Percentiles rank a stretch among this genome's conserved stretches.
phyloP scores from a whole-genome alignment of 768 basidiomycete species.

The Exidia glandulosa region DNA sequence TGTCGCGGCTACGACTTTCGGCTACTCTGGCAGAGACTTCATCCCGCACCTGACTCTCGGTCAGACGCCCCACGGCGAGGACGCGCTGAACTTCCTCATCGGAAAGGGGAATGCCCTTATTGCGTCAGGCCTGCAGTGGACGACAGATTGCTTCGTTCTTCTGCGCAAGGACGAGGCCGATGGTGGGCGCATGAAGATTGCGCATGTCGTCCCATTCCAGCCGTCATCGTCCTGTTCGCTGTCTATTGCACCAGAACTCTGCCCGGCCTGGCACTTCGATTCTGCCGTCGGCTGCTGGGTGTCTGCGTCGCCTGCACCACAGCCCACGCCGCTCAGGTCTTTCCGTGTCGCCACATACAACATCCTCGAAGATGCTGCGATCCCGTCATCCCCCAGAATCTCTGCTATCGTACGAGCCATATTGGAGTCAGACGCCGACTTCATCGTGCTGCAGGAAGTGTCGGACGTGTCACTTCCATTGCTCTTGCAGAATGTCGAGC shows the following conservation, averaged over 20 bases:
- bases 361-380: slow-evolving; percentile 10
- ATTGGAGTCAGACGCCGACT: slow-evolving; percentile 7
- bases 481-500: neutral
- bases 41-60: slow-evolving; percentile 13
- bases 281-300: neutral
- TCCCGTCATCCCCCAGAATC: slow-evolving; percentile 5
- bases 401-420: slow-evolving; percentile 5
- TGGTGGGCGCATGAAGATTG: slow-evolving; percentile 11
- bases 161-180: slow-evolving; percentile 13
- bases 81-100: slow-evolving; percentile 5
- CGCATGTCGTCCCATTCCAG: slow-evolving; percentile 6
- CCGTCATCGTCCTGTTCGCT: neutral
- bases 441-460: slow-evolving; percentile 13
- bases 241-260: neutral
- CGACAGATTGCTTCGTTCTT: slow-evolving; percentile 7
- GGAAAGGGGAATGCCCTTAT: slow-evolving; percentile 8
- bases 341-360: slow-evolving; percentile 13
- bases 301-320: neutral
- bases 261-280: slow-evolving; percentile 4
- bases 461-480: slow-evolving; percentile 8
- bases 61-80: slow-evolving; percentile 6
- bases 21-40: slow-evolving; percentile 11
- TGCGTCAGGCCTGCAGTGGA: slow-evolving; percentile 7
- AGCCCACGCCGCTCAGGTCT: neutral
- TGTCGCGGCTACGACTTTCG: slow-evolving; percentile 6